A percentile compares a stretch with the other conserved stretches of the same genome.
phyloP scores from a whole-genome alignment of 345 rosid genomes.

The Moricandia moricandioides region DNA sequence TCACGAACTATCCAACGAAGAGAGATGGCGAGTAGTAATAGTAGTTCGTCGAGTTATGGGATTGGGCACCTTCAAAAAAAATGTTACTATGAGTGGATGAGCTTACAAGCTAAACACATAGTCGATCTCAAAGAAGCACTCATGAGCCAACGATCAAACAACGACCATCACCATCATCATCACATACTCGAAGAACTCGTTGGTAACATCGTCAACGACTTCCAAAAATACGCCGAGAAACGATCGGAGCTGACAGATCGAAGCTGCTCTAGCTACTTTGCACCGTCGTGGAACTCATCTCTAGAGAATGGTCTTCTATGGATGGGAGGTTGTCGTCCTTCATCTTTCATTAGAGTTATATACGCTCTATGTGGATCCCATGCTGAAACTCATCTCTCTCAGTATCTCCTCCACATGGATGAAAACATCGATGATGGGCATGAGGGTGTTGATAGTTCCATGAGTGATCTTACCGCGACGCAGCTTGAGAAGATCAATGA shows the following conservation, averaged over 20 bases:
- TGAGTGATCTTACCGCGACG: slow-evolving; percentile 32
- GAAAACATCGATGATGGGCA: not conserved
- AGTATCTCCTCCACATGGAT: not conserved
- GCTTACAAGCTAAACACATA: slow-evolving; percentile 26
- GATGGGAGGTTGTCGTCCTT: slow-evolving; percentile 53
- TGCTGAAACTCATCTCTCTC: slow-evolving; percentile 26
- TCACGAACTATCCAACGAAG: slow-evolving; percentile 6
- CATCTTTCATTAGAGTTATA: slow-evolving; percentile 40
- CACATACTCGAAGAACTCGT: slow-evolving; percentile 11
- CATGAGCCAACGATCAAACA: not conserved
- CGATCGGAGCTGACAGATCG: slow-evolving; percentile 13
- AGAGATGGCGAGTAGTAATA: slow-evolving; percentile 9
- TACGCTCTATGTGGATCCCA: slow-evolving; percentile 36
- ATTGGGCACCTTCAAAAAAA: slow-evolving; percentile 12
- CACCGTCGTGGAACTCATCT: slow-evolving; percentile 15
- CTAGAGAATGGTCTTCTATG: slow-evolving; percentile 46
- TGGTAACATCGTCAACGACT: slow-evolving; percentile 14
- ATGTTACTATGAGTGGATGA: slow-evolving; percentile 36
- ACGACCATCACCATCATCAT: not conserved
- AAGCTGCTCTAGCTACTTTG: slow-evolving; percentile 31
- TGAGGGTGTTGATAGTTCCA: not conserved
- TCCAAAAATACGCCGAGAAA: slow-evolving; percentile 24
- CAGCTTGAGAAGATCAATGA: slow-evolving; percentile 38
- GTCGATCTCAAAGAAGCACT: slow-evolving; percentile 34
- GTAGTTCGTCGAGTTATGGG: not conserved